A percentile compares a stretch with the other conserved stretches of the same genome.
phyloP scores from a whole-genome alignment of 2,329 filamentous ascomycete species.

The Penicillium sp. region DNA sequence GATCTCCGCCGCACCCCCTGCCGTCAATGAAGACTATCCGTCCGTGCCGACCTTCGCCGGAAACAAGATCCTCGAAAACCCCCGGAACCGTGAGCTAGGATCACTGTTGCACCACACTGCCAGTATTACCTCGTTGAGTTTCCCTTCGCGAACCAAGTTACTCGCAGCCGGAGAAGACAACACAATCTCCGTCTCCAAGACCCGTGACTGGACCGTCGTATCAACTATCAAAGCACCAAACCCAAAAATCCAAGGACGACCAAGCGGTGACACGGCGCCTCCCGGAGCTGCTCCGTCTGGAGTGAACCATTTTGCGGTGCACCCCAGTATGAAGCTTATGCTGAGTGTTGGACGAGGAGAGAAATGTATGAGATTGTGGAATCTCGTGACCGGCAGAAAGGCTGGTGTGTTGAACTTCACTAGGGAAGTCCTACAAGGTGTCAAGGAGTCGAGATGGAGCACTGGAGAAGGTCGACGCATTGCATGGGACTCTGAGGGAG shows the following conservation, averaged over 20 bases:
- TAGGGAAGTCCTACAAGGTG: constrained; percentile 67
- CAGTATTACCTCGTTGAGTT: constrained; percentile 74
- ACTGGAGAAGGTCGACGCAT: constrained; percentile 82
- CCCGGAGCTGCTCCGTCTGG: constrained; percentile 79
- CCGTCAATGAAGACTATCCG: constrained; percentile 55
- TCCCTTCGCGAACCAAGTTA: constrained; percentile 83
- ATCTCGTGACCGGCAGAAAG: constrained; percentile 93
- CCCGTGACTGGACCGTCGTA: constrained; percentile 84
- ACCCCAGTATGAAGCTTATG: constrained; percentile 96
- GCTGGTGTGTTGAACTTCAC: constrained; percentile 87
- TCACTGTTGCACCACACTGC: constrained; percentile 82
- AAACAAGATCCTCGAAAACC: constrained; percentile 77
- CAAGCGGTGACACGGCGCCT: constrained; percentile 85
- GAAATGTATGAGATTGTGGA: constrained; percentile 91
- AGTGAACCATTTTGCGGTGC: constrained; percentile 91
- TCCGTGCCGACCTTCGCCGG: constrained; percentile 67
- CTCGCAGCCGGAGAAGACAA: constrained; percentile 88
- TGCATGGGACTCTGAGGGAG: constrained; percentile 71
- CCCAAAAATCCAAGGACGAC: constrained; percentile 74
- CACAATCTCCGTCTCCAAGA: constrained; percentile 81
- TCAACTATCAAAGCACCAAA: constrained; percentile 86
- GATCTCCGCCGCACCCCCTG: constrained; percentile 69
- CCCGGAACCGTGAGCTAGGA: constrained; percentile 83
- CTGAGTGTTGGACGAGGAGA: constrained; percentile 88
- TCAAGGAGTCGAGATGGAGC: constrained; percentile 73